Base-by-base conservation (phyloP, 331 rosid genomes). In the Saraca asoca region DNA sequence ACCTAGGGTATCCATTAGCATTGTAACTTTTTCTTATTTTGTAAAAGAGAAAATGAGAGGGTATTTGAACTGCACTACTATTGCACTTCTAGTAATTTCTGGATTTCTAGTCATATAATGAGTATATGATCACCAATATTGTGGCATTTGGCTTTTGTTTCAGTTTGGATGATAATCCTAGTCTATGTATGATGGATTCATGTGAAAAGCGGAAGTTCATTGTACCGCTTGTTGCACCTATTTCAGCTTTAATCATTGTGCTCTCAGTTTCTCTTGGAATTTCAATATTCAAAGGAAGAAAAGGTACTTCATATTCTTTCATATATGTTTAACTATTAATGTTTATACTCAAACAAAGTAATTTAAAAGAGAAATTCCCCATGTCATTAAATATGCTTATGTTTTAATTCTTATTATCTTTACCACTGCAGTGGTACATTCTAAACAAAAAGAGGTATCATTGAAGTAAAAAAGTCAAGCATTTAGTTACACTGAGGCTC, bases 91-190 rank as follows among this genome's bases (percentile, higher is more conserved):
- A 3, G 24, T 37, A 17, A 16, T 39, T 11, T 38, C 14, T 2
- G 39, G 10, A 7, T 0, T 58, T 0, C 16, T 24, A 9, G 8
- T 24, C 29, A 6, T 5, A 13, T 62, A 1, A 44, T 12, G 18
- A 2, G 6, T 49, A 4, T 15, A 49, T 64, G 18, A 35, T 17
- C 38, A 42, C 51, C 12, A 46, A 34, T 11, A 12, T 20, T 5
- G 10, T 38, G 5, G 8, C 49, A 0, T 59, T 2, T 13, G 10
- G 8, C 7, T 14, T 24, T n/a, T n/a, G n/a, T n/a, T 31, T 45
- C 51, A 86, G 91, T 24, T 61, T 81, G 66, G 75, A 43, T 9
- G 76, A 65, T 48, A 83, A 78, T 73, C 76, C 78, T 44, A 35
- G 54, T 37, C 72, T 79, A n/a, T 76, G 80, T 62, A 1, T 19